Evolutionary conservation across 1,139 yeast species (phyloP).

Genomic region (Kluyveromyces sp.): DNA sequence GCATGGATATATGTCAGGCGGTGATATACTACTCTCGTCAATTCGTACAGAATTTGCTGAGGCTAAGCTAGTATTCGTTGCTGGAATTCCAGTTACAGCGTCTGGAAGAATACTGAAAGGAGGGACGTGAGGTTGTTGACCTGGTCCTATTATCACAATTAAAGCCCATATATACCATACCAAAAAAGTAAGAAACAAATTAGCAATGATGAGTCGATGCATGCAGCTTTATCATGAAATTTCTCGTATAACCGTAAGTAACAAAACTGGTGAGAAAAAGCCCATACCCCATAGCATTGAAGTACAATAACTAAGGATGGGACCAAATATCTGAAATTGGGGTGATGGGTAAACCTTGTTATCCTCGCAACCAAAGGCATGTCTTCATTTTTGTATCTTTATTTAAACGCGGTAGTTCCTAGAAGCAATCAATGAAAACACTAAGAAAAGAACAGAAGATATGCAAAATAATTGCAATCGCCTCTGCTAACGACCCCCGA

Average conservation of each 20-base stretch:
- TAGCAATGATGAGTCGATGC: conserved; percentile 18
- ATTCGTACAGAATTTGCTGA: background rate
- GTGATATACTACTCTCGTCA: conserved; percentile 12
- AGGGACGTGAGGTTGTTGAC: conserved; percentile 20
- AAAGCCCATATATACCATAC: conserved; percentile 18
- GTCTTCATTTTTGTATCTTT: background rate
- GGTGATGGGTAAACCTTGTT: background rate
- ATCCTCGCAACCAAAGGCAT: background rate
- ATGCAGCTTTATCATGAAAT: conserved; percentile 12
- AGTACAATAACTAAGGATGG: conserved; percentile 13
- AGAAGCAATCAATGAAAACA: too few species aligned
- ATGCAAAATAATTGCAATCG: too few species aligned
- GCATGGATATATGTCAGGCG: conserved; percentile 50
- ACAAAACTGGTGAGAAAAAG: conserved; percentile 23
- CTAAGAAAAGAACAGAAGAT: too few species aligned
- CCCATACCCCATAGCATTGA: conserved; percentile 24
- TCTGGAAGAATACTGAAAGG: conserved; percentile 18
- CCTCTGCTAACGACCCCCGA: too few species aligned
- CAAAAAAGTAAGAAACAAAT: conserved; percentile 12
- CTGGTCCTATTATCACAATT: conserved; percentile 21
- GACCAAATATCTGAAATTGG: conserved; percentile 6
- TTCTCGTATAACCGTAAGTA: conserved; percentile 15
- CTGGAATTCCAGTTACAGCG: background rate
- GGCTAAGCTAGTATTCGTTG: background rate
- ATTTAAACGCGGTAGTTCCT: background rate